phyloP scores from a whole-genome alignment of 176 grass and related monocot genomes.

The Triticum urartu region DNA sequence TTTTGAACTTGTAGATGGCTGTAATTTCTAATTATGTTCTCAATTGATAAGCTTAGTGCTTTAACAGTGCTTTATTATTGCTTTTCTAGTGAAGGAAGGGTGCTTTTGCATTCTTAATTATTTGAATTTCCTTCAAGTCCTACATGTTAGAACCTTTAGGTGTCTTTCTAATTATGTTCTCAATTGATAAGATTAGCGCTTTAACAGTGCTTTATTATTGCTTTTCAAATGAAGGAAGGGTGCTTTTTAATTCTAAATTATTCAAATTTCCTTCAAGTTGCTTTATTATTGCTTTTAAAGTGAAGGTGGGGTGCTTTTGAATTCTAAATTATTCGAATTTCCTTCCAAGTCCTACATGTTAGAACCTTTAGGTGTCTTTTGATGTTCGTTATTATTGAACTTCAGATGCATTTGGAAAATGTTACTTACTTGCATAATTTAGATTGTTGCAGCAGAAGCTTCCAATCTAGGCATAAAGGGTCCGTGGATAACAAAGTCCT shows the following conservation, averaged over 20 bases:
- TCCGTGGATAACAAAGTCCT: conserved; percentile 98
- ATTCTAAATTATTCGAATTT: background rate
- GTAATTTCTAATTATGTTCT: background rate
- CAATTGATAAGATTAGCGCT: conserved; percentile 6
- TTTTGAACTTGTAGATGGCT: conserved; percentile 5
- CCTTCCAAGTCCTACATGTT: background rate
- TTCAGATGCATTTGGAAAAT: conserved; percentile 24
- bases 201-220: background rate
- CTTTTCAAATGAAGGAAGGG: conserved; percentile 14
- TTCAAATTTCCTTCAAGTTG: background rate
- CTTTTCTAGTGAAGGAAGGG: conserved; percentile 14
- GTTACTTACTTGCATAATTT: conserved; percentile 53
- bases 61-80: background rate
- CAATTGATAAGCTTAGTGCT: conserved; percentile 11
- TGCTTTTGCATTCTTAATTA: conserved; percentile 8
- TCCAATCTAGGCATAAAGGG: conserved; percentile 73
- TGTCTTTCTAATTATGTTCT: background rate
- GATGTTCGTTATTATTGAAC: conserved; percentile 2
- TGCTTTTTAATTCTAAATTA: conserved; percentile 6
- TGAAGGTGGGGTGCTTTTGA: background rate
- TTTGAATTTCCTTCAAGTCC: background rate
- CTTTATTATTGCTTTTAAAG: conserved; percentile 13
- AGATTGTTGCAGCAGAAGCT: conserved; percentile 94
- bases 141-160: background rate
- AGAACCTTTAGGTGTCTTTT: conserved; percentile 5